Percentiles rank a stretch among this genome's conserved stretches.
Conservation (phyloP, 1,139 yeast species). For the Pichia sp. region DNA sequence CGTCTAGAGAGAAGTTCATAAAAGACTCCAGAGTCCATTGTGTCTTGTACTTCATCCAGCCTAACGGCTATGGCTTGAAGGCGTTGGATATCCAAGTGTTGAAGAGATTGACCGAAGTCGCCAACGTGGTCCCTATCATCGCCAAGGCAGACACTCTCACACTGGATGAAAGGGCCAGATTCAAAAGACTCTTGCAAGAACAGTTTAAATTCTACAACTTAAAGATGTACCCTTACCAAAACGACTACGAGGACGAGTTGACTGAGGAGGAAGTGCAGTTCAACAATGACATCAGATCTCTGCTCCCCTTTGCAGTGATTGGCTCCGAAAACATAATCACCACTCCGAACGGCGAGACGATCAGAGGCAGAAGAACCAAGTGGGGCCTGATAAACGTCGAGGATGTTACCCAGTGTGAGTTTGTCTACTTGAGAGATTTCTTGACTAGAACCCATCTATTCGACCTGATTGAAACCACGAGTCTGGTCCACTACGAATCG, state of each 20-base stretch:
- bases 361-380: slow-evolving; percentile 86
- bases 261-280: slow-evolving; percentile 77
- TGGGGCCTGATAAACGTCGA: slow-evolving; percentile 94
- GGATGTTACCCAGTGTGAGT: slow-evolving; percentile 93
- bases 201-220: slow-evolving; percentile 74
- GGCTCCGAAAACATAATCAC: slow-evolving; percentile 84
- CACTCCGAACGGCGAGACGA: slow-evolving; percentile 61
- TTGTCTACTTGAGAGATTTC: slow-evolving; percentile 87
- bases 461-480: slow-evolving; percentile 91
- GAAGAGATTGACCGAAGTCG: slow-evolving; percentile 80
- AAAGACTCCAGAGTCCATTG: slow-evolving; percentile 95
- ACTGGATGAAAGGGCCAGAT: slow-evolving; percentile 71
- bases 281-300: slow-evolving; percentile 70
- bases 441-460: slow-evolving; percentile 93
- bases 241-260: slow-evolving; percentile 52
- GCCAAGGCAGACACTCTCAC: slow-evolving; percentile 92
- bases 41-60: slow-evolving; percentile 84
- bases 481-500: slow-evolving; percentile 83
- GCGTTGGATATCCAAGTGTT: slow-evolving; percentile 80
- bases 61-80: slow-evolving; percentile 76
- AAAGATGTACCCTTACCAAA: slow-evolving; percentile 72
- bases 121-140: slow-evolving; percentile 92
- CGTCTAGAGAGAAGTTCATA: slow-evolving; percentile 82
- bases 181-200: slow-evolving; percentile 69
- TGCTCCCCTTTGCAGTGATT: slow-evolving; percentile 89